Conservation (phyloP, 2,329 filamentous ascomycete species). For the Aspergillus alliaceus region DNA sequence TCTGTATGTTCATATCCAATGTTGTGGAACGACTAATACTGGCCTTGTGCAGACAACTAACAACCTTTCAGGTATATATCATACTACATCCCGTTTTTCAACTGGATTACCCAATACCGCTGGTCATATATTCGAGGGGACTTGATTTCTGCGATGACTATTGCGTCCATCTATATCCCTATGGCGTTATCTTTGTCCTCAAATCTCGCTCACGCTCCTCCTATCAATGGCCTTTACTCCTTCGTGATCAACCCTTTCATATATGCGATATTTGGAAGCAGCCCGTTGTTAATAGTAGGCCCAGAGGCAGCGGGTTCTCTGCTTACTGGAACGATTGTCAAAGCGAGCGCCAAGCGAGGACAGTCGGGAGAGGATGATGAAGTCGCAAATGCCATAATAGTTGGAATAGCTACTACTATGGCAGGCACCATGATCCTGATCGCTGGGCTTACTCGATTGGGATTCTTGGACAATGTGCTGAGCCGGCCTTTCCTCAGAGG, state of each 20-base stretch:
- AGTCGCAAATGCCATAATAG: conserved; percentile 74
- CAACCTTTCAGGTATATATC: conserved; percentile 68
- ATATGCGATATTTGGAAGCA: conserved; percentile 88
- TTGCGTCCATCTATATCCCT: conserved; percentile 97
- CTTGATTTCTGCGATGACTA: conserved; percentile 83
- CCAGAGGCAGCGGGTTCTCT: conserved; percentile 93
- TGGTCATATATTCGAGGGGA: conserved; percentile 82
- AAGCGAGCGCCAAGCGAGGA: conserved; percentile 70
- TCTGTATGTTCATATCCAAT: conserved; percentile 60
- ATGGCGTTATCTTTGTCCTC: conserved; percentile 93
- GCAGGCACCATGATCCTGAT: conserved; percentile 86
- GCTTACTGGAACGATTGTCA: conserved; percentile 82
- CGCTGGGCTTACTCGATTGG: conserved; percentile 79
- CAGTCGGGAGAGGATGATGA: conserved; percentile 65
- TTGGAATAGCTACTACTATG: conserved; percentile 84
- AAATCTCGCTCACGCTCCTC: conserved; percentile 88
- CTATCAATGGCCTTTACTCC: conserved; percentile 89
- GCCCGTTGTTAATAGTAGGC: conserved; percentile 89
- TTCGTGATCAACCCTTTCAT: conserved; percentile 91
- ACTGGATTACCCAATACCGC: conserved; percentile 86
- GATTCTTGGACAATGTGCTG: conserved; percentile 91
- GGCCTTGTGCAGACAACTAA: conserved; percentile 7
- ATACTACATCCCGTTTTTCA: conserved; percentile 90
- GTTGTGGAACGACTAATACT: background rate
- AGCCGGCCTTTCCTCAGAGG: conserved; percentile 89